Base-by-base conservation (phyloP, 2,329 filamentous ascomycete genomes). In the Xylaria polymorpha region DNA sequence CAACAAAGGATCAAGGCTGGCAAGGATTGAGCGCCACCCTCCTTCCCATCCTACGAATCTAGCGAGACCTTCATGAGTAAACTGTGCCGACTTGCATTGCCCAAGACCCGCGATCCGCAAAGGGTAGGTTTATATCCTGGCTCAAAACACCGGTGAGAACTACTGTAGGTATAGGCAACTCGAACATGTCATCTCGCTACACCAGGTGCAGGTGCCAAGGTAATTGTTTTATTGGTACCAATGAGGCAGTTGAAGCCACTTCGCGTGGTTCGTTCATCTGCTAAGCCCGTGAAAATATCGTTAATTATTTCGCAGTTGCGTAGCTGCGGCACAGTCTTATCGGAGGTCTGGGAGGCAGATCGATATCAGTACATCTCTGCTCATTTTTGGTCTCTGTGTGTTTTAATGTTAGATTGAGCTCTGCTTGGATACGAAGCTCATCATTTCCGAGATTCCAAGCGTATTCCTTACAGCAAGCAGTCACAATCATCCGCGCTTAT, bases 401-500 rank as follows among this genome's bases (percentile, higher is more conserved):
- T 3, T 15, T 12, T 25, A 15, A 32, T 59, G 32, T n/a, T 25
- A 32, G 8, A 44, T 10, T 46, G 22, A n/a, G 35, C n/a, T 4
- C 9, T 25, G 22, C 44, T 39, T n/a, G 14, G 37, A 46, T 29
- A 29, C 43, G 74, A 44, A n/a, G 12, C 20, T 43, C 55, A 18
- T 9, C 20, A 2, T 48, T n/a, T 14, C 9, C 10, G 6, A 4
- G 44, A 0, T 48, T 25, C 44, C 5, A 25, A 20, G 10, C 10
- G 10, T 25, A 25, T 41, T 12, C 12, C 37, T 15, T 41, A 15
- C 10, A 15, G 12, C 37, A 41, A 12, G 37, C 12, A 15, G 37
- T 41, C 37, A 41, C 37, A 41, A 14, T 15, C 37, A 41, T 41
- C 14, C 37, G 37, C 37, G 12, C 37, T 41, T 41, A 41, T 48